Base-by-base conservation (phyloP, 2,329 filamentous ascomycete species). In the Camillea tinctor region DNA sequence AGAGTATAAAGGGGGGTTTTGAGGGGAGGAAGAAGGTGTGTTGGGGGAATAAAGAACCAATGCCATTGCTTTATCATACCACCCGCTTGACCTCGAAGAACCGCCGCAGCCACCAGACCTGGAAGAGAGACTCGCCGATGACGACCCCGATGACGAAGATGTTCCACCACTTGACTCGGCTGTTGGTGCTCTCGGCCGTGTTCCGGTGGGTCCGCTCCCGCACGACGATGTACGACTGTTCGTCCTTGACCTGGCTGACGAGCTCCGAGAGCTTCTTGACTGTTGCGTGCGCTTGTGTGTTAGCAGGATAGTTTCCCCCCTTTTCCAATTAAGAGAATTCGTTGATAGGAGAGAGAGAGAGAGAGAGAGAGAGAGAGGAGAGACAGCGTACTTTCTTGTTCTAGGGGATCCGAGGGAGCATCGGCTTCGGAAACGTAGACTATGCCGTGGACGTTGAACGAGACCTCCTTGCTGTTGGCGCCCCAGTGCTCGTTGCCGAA, bases 401-500 rank as follows among this genome's bases (percentile, higher is more conserved):
- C 95, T 67, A 99, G 82, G 20, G 95, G 95, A 73, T 98, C 94
- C 69, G 90, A 85, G 24, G 91, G 86, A 62, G 89, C 84, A 71
- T 98, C 94, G 61, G 85, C 82, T 77, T 98, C 95, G 58, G 91
- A 90, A 55, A 99, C 93, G 78, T 98, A 99, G 74, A 99, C 94
- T 67, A 99, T 92, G 69, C 95, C 95, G 79, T 99, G 95, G 56
- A 99, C 95, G 77, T 99, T 99, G 87, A 99, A 99, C 59, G 92
- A 96, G 57, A 99, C 94, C 77, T 99, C 95, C 80, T 99, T 99
- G 75, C 88, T 96, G 77, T 92, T 92, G 60, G 93, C 93, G 60
- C 92, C 91, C 93, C 94, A 99, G 77, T 95, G 90, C 82, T 98
- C 94, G 79, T 99, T 99, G 79, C 95, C 96, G 81, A 99, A 99